phyloP scores from a whole-genome alignment of 805 yeast species.

The Saturnispora mendoncae region DNA sequence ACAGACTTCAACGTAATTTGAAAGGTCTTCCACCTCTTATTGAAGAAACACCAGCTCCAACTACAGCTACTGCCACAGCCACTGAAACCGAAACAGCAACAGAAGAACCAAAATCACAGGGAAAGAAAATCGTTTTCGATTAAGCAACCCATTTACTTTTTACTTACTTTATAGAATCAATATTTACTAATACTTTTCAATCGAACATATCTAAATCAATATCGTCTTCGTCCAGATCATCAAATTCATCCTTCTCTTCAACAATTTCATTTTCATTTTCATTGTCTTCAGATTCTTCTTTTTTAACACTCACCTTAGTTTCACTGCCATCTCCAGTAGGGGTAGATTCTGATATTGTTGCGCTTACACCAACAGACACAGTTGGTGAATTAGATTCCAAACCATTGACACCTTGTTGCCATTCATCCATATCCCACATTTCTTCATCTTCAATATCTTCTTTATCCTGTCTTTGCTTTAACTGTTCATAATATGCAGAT shows the following conservation, averaged over 20 bases:
- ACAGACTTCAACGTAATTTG: constrained; percentile 31
- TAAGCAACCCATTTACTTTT: background rate
- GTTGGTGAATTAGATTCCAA: no score
- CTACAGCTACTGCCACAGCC: background rate
- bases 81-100: background rate
- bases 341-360: no score
- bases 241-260: constrained; percentile 6
- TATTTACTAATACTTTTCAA: no score
- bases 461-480: constrained; percentile 59
- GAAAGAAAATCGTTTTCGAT: constrained; percentile 9
- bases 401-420: constrained; percentile 1
- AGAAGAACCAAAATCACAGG: background rate
- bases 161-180: background rate
- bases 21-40: constrained; percentile 31
- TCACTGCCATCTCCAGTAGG: no score
- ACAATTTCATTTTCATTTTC: background rate
- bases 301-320: background rate
- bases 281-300: constrained; percentile 12
- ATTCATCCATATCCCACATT: constrained; percentile 8
- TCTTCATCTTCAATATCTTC: constrained; percentile 54
- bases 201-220: constrained; percentile 9
- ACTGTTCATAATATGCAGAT: constrained; percentile 66
- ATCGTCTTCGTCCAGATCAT: constrained; percentile 10
- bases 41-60: constrained; percentile 17
- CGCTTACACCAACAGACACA: background rate